A percentile compares a stretch with the other conserved stretches of the same genome.
phyloP scores from a whole-genome alignment of 2,329 filamentous ascomycete species.

The Alternaria conjuncta region DNA sequence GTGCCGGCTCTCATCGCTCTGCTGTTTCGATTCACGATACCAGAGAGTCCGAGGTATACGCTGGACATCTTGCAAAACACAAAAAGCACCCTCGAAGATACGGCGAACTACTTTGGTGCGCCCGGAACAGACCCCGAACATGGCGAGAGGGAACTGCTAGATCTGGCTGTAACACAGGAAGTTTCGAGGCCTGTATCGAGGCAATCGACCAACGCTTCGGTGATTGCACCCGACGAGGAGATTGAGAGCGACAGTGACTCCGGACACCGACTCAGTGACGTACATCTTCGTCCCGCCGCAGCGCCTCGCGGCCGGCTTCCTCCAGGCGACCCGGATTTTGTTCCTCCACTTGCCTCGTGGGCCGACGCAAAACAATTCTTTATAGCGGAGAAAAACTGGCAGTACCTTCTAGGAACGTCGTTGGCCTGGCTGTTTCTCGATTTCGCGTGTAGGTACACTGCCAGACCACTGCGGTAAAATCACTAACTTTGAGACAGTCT shows the following conservation, averaged over 20 bases:
- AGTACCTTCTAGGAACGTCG: constrained; percentile 46
- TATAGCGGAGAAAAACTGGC: constrained; percentile 45
- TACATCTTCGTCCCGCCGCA: constrained; percentile 6
- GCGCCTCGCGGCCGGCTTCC: constrained; percentile 14
- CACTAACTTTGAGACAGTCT: constrained; percentile 23
- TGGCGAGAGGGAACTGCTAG: constrained; percentile 39
- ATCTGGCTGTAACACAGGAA: constrained; percentile 7
- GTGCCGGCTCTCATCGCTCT: constrained; percentile 40
- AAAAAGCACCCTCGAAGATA: constrained; percentile 41
- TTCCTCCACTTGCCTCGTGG: constrained; percentile 46
- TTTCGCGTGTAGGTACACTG: constrained; percentile 35
- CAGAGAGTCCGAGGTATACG: constrained; percentile 50
- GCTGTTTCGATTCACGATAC: constrained; percentile 51
- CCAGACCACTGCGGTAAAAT: not conserved
- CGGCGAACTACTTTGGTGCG: constrained; percentile 39
- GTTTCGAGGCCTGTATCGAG: constrained; percentile 5
- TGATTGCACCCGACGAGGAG: constrained; percentile 36
- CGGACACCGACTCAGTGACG: constrained; percentile 20
- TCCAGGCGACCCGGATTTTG: constrained; percentile 55
- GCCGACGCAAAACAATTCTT: constrained; percentile 43
- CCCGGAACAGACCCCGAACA: constrained; percentile 32
- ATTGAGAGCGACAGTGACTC: constrained; percentile 36
- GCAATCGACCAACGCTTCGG: constrained; percentile 29
- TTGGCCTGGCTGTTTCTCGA: constrained; percentile 46
- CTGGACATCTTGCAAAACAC: constrained; percentile 49